phyloP scores from a whole-genome alignment of 2,329 filamentous ascomycete species.

The Alternaria infectoria region DNA sequence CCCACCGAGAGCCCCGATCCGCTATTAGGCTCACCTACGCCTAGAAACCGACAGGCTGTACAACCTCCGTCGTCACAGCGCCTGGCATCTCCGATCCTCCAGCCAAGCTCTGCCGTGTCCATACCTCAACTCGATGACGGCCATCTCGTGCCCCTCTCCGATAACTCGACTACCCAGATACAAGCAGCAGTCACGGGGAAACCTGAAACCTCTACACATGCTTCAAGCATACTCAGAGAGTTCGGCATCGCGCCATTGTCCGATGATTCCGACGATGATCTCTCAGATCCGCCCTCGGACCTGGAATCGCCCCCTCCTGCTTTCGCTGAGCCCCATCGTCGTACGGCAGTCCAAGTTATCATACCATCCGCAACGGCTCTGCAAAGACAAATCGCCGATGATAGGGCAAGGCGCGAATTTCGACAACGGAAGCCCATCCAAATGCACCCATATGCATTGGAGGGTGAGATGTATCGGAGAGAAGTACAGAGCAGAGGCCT shows the following conservation, averaged over 20 bases:
- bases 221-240: constrained; percentile 20
- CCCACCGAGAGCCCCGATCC: constrained; percentile 42
- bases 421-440: constrained; percentile 57
- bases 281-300: constrained; percentile 34
- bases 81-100: constrained; percentile 3
- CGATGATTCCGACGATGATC: constrained; percentile 33
- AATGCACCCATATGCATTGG: constrained; percentile 56
- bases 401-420: constrained; percentile 42
- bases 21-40: constrained; percentile 26
- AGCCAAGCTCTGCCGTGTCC: constrained; percentile 7
- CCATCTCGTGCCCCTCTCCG: constrained; percentile 2
- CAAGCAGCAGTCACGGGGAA: not conserved
- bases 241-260: constrained; percentile 31
- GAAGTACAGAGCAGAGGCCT: constrained; percentile 53
- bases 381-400: constrained; percentile 21
- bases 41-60: constrained; percentile 1
- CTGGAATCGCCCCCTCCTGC: constrained; percentile 18
- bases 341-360: constrained; percentile 36
- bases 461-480: constrained; percentile 52
- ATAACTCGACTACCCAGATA: not conserved
- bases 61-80: constrained; percentile 13
- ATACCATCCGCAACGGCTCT: constrained; percentile 34
- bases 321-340: constrained; percentile 28
- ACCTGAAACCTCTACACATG: not conserved
- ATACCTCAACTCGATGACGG: constrained; percentile 10